A percentile compares a stretch with the other conserved stretches of the same genome.
phyloP scores from a whole-genome alignment of 495 filamentous ascomycete genomes.

The Daldinia concentrica region DNA sequence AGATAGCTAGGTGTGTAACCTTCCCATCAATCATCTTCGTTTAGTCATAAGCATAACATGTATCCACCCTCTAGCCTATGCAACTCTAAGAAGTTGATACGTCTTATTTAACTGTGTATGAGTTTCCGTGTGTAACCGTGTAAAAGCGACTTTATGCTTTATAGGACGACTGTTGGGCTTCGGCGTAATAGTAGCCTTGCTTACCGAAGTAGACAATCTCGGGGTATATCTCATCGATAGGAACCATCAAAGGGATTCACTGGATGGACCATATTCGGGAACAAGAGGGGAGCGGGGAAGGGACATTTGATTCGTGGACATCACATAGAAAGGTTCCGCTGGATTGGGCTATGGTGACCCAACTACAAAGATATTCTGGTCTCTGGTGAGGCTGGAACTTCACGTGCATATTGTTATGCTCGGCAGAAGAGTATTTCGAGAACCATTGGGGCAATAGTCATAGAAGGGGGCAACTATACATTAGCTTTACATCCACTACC shows the following conservation, averaged over 20 bases:
- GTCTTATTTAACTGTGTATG: conserved; percentile 3
- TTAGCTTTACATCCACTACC: conserved; percentile 6
- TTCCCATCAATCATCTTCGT: conserved; percentile 12
- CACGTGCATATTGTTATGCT: conserved; percentile 10
- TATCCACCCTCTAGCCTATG: conserved; percentile 11
- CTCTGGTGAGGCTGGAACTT: conserved; percentile 28
- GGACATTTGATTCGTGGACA: conserved; percentile 27
- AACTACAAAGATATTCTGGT: conserved; percentile 14
- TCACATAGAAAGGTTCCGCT: conserved; percentile 33
- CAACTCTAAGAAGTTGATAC: conserved; percentile 7
- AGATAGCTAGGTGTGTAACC: conserved; percentile 21
- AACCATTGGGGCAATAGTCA: conserved; percentile 5
- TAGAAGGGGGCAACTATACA: background rate
- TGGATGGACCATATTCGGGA: conserved; percentile 25
- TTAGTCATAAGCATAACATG: background rate
- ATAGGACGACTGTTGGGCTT: conserved; percentile 28
- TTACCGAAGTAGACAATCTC: conserved; percentile 31
- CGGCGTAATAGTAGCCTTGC: conserved; percentile 39
- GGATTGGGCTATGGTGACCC: conserved; percentile 35
- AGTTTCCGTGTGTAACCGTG: conserved; percentile 35
- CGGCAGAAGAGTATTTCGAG: conserved; percentile 17
- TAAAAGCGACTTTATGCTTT: conserved; percentile 14
- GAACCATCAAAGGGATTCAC: conserved; percentile 21
- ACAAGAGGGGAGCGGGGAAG: conserved; percentile 32
- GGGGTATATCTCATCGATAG: conserved; percentile 35